phyloP scores from a whole-genome alignment of 371 early-diverging fungal species.

The Mucor lusitanicus region DNA sequence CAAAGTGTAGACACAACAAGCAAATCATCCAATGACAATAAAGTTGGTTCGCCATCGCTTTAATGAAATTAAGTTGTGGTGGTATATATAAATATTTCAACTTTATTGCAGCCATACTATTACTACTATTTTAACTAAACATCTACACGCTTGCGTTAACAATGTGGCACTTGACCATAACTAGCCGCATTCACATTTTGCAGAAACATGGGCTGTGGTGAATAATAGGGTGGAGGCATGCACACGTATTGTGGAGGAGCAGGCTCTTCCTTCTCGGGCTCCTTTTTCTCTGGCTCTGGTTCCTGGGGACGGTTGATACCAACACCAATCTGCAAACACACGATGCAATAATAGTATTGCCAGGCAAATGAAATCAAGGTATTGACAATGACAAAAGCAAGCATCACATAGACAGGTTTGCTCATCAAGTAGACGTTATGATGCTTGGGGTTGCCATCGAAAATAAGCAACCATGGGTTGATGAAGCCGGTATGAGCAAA shows the following conservation, averaged over 20 bases:
- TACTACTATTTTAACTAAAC: too few relatives aligned
- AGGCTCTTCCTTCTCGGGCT: slow-evolving; percentile 12
- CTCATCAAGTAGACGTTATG: slow-evolving; percentile 38
- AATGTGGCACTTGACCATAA: neutral
- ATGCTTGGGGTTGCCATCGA: slow-evolving; percentile 43
- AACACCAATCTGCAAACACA: slow-evolving; percentile 23
- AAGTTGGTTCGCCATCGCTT: too few relatives aligned
- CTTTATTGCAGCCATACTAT: too few relatives aligned
- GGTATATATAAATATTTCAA: too few relatives aligned
- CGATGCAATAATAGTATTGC: slow-evolving; percentile 47
- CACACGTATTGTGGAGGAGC: neutral
- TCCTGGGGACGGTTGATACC: slow-evolving; percentile 26
- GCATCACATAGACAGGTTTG: slow-evolving; percentile 41
- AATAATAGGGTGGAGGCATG: slow-evolving; percentile 15
- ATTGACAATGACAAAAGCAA: slow-evolving; percentile 34
- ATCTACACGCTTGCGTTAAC: neutral
- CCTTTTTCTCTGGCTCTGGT: slow-evolving; percentile 2
- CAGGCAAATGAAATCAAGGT: slow-evolving; percentile 33
- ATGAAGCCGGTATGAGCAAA: slow-evolving; percentile 58
- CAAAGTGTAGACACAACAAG: too few relatives aligned
- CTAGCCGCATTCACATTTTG: slow-evolving; percentile 14
- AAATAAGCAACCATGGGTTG: slow-evolving; percentile 44
- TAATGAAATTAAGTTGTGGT: too few relatives aligned
- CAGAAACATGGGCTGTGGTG: slow-evolving; percentile 18
- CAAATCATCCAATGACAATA: too few relatives aligned